Evolutionary conservation across 192 early-diverging fungal genomes (phyloP), one percentile per base, ranked within the genome.

Genomic region (Backusella psychrophila): DNA sequence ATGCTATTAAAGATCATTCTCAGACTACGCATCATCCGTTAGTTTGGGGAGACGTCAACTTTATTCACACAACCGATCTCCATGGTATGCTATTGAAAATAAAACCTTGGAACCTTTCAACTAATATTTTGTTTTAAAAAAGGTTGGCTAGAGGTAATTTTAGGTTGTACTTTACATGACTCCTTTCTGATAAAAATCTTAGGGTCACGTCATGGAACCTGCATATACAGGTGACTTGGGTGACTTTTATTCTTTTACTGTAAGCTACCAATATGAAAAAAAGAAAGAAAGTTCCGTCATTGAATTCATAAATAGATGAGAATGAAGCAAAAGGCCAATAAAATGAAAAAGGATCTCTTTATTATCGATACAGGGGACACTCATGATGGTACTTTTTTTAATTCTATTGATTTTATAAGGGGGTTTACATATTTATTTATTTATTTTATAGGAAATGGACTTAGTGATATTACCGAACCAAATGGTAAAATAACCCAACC

Each of bases 201-300:
- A 52, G 76, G 81, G 82, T 33, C 78, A 84, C 42, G 17, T 77
- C 31, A 69, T 80, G 33, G 83, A 81, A 35, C 72, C 49, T 15
- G 68, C 78, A 4, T 87, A 85, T 81, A 81, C 73, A 6, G 88
- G 80, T 21, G 87, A 89, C 68, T 81, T 86, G 56, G 88, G 86
- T 66, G 88, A 89, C 39, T 87, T 89, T 78, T 80, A 85, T 52
- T 84, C 84, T 12, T 89, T 87, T 76, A 71, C 85, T n/a, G 79
- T 78, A 71, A 33, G 80, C 31, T 39, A 21, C 33, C 23, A 53
- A 69, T 26, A 67, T 26, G 0, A 42, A 15, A 80, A 36, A 35
- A n/a, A 5, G n/a, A 21, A 5, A n/a, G 17, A 14, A 79, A 33
- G 17, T 7, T 5, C 6, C 17, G n/a, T 80, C 15, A 35, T 44